Evolutionary conservation across 441 rosid species (phyloP).

Genomic region (Codiaeum variegatum): DNA sequence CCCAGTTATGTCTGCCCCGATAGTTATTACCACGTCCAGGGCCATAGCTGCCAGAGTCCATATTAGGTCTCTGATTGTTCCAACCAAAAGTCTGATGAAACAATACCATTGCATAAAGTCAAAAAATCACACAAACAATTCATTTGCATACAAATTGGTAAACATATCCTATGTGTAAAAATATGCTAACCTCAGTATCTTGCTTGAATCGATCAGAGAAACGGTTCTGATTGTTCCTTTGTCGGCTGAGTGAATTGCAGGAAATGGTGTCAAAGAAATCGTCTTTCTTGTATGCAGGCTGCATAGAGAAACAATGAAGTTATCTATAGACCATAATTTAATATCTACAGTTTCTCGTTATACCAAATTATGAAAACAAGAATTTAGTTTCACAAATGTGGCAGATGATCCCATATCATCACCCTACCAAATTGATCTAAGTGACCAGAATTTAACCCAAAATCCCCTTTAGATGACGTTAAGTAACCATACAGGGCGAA

Average conservation of each 20-base stretch:
- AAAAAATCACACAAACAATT: neutral
- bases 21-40: slow-evolving; percentile 24
- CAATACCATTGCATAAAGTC: slow-evolving; percentile 5
- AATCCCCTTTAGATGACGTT: neutral
- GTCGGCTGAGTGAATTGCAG: slow-evolving; percentile 36
- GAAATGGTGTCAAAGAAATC: slow-evolving; percentile 65
- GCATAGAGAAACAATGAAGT: slow-evolving; percentile 25
- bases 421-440: neutral
- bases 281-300: slow-evolving; percentile 63
- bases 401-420: neutral
- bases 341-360: neutral
- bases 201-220: slow-evolving; percentile 36
- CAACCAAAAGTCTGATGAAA: slow-evolving; percentile 37
- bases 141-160: neutral
- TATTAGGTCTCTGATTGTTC: slow-evolving; percentile 25
- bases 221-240: slow-evolving; percentile 36
- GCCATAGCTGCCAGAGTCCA: slow-evolving; percentile 24
- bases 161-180: neutral
- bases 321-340: neutral
- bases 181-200: slow-evolving; percentile 38
- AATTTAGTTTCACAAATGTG: neutral
- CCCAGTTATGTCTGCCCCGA: slow-evolving; percentile 21
- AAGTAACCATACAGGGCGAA: neutral
- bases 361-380: neutral
- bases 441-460: neutral